A percentile compares a stretch with the other conserved stretches of the same genome.
Conservation (phyloP, 345 rosid genomes). For the Arabidopsis arenosa region DNA sequence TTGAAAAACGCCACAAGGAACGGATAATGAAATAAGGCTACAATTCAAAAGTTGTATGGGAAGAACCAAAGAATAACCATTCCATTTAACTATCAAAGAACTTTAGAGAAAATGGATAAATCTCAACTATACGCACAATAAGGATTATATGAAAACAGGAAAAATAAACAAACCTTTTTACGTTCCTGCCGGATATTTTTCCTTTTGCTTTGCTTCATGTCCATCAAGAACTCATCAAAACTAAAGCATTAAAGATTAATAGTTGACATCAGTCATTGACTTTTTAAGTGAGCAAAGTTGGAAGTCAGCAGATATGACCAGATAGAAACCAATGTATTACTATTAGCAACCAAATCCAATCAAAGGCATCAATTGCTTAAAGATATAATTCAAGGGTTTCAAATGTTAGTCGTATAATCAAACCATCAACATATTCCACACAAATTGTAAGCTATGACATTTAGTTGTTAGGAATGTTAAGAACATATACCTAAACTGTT, state of each 20-base stretch:
- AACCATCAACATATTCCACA: background rate
- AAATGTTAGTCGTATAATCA: background rate
- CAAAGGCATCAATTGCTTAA: background rate
- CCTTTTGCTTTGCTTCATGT: conserved; percentile 91
- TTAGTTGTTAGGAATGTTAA: background rate
- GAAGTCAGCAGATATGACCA: conserved; percentile 7
- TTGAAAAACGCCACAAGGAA: background rate
- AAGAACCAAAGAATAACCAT: conserved; percentile 6
- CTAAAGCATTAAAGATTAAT: conserved; percentile 46
- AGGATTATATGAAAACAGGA: conserved; percentile 7
- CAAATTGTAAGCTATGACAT: background rate
- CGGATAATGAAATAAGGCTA: background rate
- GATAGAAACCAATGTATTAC: background rate
- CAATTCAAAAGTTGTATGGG: background rate
- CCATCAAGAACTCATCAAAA: conserved; percentile 97
- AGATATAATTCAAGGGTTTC: background rate
- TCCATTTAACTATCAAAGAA: background rate
- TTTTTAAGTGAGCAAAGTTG: background rate
- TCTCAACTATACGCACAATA: conserved; percentile 16
- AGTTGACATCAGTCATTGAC: conserved; percentile 20
- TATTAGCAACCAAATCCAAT: background rate
- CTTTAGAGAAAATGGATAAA: background rate
- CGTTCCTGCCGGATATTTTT: conserved; percentile 93
- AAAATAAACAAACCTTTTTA: conserved; percentile 65
- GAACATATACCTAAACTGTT: background rate